Base-by-base conservation (phyloP, 2,329 filamentous ascomycete species). In the Ceratocystis alfenasii region DNA sequence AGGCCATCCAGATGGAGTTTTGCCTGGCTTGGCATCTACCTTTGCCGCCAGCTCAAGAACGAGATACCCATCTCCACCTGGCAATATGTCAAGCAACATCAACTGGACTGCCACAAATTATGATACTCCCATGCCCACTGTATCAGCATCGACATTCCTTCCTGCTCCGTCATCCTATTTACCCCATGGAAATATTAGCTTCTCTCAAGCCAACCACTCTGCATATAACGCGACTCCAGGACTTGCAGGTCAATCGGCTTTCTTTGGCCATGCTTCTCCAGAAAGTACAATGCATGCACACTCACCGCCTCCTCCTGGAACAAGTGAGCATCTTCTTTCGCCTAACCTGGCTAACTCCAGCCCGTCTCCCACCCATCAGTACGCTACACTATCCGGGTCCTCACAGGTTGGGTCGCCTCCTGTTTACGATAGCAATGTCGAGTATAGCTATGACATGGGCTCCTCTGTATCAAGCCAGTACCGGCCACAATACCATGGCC, bases 381-480 rank as follows among this genome's bases (percentile, higher is more conserved):
- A 59, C 17, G 12, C 55, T 59, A 59, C 55, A n/a, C 8, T 59
- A 10, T 59, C 55, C 15, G 55, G 55, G 55, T 59, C 55, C 8
- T 59, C 55, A 2, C 55, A 59, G 17, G 28, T 59, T 36, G 55
- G 55, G 22, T 59, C 55, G 5, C 55, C 55, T 20, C 55, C 55
- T 10, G 55, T 59, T 8, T 59, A 59, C 22, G 55, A 59, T 17
- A 59, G 30, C 17, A 59, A 59, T 8, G 55, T 59, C 10, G 55
- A 59, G 55, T 59, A 59, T 22, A 59, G 55, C 17, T 59, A 59
- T 25, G 55, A 59, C 30, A 30, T 59, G 25, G 28, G 55, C 25
- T 59, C 55, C 2, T 59, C 55, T n/a, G 55, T 59, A 36, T 33
- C 55, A 33, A 59, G 33, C 55, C 55, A 59, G 28, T 59, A 59